phyloP scores from a whole-genome alignment of 345 rosid species.

The Barbarea vulgaris region DNA sequence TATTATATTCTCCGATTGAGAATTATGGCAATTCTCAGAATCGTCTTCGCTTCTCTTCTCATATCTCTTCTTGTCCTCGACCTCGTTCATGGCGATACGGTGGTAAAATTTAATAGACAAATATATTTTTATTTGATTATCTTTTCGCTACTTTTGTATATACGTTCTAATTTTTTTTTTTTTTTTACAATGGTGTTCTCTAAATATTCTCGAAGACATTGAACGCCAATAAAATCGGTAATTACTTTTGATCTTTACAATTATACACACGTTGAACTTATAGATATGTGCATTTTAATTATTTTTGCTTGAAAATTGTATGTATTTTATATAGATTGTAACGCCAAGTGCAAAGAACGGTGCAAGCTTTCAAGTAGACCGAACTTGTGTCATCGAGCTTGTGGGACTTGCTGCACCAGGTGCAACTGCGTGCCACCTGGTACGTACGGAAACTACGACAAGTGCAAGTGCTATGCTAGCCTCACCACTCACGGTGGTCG shows the following conservation, averaged over 20 bases:
- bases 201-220: constrained; percentile 1
- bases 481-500: constrained; percentile 68
- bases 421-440: constrained; percentile 81
- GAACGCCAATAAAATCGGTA: constrained; percentile 24
- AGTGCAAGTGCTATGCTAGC: constrained; percentile 62
- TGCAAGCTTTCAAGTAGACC: constrained; percentile 61
- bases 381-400: constrained; percentile 59
- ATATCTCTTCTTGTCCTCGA: constrained; percentile 50
- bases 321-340: constrained; percentile 55
- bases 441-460: constrained; percentile 53
- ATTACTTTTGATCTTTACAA: neutral
- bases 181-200: neutral
- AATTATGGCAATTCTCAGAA: constrained; percentile 45
- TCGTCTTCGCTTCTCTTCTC: constrained; percentile 48
- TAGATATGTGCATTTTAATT: neutral
- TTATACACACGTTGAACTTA: constrained; percentile 10
- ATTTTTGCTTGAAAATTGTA: neutral
- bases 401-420: constrained; percentile 63
- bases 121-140: neutral
- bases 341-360: constrained; percentile 50
- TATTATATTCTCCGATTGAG: neutral
- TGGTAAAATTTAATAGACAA: neutral
- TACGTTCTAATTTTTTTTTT: neutral
- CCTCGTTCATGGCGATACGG: constrained; percentile 41
- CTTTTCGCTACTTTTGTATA: neutral